These are phyloP conservation scores for Sarocladium kiliense DNA, from an alignment of 2,329 filamentous ascomycete species.

Conservation along the genomic window DNA sequence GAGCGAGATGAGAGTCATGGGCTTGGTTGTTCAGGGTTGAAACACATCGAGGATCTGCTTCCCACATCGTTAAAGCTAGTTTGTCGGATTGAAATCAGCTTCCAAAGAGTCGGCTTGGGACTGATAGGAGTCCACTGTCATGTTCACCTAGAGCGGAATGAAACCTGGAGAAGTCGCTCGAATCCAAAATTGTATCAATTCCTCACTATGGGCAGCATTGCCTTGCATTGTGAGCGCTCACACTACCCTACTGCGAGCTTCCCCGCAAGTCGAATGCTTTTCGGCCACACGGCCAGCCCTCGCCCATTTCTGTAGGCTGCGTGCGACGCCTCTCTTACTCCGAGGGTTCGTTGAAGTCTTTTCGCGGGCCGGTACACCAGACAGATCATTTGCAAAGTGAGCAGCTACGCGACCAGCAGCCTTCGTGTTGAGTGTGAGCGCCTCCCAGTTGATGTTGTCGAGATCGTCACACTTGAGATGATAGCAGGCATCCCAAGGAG, in stretches of 20 bases:
- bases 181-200: too few species aligned
- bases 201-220: too few species aligned
- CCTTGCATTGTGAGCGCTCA: too few species aligned
- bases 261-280: constrained; percentile 11
- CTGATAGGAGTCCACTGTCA: too few species aligned
- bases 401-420: constrained; percentile 43
- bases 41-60: too few species aligned
- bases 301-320: constrained; percentile 13
- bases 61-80: too few species aligned
- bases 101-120: too few species aligned
- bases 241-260: not conserved
- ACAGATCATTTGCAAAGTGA: constrained; percentile 19
- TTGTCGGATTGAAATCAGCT: too few species aligned
- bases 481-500: constrained; percentile 23
- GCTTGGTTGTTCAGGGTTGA: not conserved
- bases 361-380: constrained; percentile 19
- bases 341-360: constrained; percentile 16
- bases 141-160: too few species aligned
- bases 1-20: not conserved
- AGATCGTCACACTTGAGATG: constrained; percentile 29
- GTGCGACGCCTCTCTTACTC: constrained; percentile 13
- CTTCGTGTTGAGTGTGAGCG: constrained; percentile 24
- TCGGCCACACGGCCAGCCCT: constrained; percentile 5
- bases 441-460: constrained; percentile 28
- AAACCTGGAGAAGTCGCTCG: too few species aligned